Base-by-base conservation (phyloP, 768 basidiomycete genomes). In the Tephrocybe rancida region DNA sequence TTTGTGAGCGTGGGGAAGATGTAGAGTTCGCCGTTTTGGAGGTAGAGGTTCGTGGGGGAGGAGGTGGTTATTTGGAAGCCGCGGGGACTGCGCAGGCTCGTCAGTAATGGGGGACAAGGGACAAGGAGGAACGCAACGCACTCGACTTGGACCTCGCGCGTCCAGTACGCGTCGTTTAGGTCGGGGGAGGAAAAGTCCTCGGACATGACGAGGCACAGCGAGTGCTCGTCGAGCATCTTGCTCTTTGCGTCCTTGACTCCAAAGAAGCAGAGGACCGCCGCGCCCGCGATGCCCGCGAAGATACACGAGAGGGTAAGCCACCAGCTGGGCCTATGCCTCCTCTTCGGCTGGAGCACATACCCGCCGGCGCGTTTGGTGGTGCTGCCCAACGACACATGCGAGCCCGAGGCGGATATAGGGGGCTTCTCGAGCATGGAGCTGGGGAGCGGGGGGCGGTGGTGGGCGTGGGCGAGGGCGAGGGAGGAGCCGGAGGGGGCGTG, bases 31-130 rank as follows among this genome's bases (percentile, higher is more conserved):
- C 81, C 82, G 67, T 92, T 77, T 38, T 78, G 68, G 38, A 92
- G 70, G 67, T 81, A 90, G 3, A 87, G 78, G 62, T 90, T 91
- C 63, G 80, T 82, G 13, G 74, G 53, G 1, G 77, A 77, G 9
- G 67, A 61, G 1, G 88, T 88, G 2, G 88, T 84, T 82, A 92
- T 91, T 65, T 93, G 82, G 67, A 95, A 95, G 59, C 91, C 84
- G 14, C 79, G 81, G 52, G 86, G 88, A 16, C 84, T 84, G 63
- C 29, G 14, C 10, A 3, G 13, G 1, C 27, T 24, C 6, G 21
- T 46, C 48, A 52, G 53, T 27, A 45, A 47, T 38, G 4, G 24
- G 27, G 52, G 21, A 44, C 32, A 48, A 18, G 21, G 13, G 44
- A 46, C n/a, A 13, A 41, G 47, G n/a, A 39, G 60, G 56, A 19